Conservation (phyloP, 768 basidiomycete species). For the Rhodotorula taiwanensis region DNA sequence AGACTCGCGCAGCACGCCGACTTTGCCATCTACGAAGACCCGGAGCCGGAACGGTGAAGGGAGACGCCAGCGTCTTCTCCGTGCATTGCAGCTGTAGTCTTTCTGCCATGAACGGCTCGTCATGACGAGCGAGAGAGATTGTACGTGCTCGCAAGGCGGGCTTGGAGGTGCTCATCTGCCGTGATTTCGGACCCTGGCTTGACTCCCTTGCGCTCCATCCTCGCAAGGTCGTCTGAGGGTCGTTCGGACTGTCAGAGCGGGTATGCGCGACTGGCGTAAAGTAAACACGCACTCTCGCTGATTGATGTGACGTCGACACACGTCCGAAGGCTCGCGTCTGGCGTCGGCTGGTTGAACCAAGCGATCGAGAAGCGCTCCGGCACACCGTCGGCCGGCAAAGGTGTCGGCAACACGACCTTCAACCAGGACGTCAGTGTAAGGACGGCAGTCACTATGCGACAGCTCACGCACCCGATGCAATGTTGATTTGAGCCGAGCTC, state of each 20-base stretch:
- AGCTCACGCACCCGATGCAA: slow-evolving; percentile 28
- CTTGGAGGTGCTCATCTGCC: slow-evolving; percentile 14
- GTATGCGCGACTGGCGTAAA: too few relatives aligned
- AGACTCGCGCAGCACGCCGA: background rate
- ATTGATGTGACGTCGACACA: slow-evolving; percentile 25
- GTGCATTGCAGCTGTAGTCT: background rate
- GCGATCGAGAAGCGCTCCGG: slow-evolving; percentile 32
- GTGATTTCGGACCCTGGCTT: slow-evolving; percentile 14
- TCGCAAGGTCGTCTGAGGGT: slow-evolving; percentile 16
- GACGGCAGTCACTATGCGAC: too few relatives aligned
- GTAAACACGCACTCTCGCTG: slow-evolving; percentile 10
- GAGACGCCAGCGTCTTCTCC: background rate
- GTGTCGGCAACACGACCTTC: slow-evolving; percentile 22
- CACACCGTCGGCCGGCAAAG: slow-evolving; percentile 26
- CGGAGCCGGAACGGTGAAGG: background rate
- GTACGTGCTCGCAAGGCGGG: slow-evolving; percentile 25
- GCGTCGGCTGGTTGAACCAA: slow-evolving; percentile 29
- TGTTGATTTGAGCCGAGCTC: slow-evolving; percentile 27
- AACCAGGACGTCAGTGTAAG: background rate
- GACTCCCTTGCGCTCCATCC: slow-evolving; percentile 33
- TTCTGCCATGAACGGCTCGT: too few relatives aligned
- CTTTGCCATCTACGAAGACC: slow-evolving; percentile 5
- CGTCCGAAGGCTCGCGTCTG: slow-evolving; percentile 15
- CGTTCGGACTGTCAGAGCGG: too few relatives aligned
- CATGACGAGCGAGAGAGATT: background rate